A percentile compares a stretch with the other conserved stretches of the same genome.
Conservation (phyloP, 441 rosid species). For the Gossypium trilobum region DNA sequence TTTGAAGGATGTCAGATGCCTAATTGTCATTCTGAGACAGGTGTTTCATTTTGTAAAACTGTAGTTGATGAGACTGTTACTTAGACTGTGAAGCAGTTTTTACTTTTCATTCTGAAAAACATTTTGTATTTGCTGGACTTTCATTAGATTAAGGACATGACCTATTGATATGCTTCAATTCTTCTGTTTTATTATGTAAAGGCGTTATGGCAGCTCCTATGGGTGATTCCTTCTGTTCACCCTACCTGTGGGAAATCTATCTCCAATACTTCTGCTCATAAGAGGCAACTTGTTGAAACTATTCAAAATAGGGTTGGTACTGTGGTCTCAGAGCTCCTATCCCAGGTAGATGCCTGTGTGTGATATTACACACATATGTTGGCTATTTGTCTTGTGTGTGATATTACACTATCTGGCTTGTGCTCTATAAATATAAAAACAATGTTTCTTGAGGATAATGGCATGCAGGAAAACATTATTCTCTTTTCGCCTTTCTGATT, state of each 20-base stretch:
- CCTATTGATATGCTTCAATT: neutral
- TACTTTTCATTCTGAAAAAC: neutral
- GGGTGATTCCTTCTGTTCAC: slow-evolving; percentile 61
- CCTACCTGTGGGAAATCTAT: slow-evolving; percentile 41
- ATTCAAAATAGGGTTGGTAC: slow-evolving; percentile 63
- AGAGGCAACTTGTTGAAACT: slow-evolving; percentile 46
- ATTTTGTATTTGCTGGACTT: neutral
- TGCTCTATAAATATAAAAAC: neutral
- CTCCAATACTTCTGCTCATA: slow-evolving; percentile 29
- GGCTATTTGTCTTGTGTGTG: neutral
- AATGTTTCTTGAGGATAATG: slow-evolving; percentile 5
- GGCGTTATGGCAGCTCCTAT: slow-evolving; percentile 94
- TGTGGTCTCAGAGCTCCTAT: slow-evolving; percentile 81
- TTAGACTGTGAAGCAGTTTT: slow-evolving; percentile 10
- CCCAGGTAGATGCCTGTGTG: slow-evolving; percentile 54
- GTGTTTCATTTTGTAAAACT: slow-evolving; percentile 28
- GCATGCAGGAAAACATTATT: slow-evolving; percentile 10
- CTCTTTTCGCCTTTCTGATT: slow-evolving; percentile 15
- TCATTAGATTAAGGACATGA: slow-evolving; percentile 1
- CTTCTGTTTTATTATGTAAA: slow-evolving; percentile 24
- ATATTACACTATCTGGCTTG: neutral
- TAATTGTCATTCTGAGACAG: slow-evolving; percentile 80
- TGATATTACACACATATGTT: neutral
- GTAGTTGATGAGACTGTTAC: neutral
- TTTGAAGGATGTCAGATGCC: slow-evolving; percentile 63